Conservation (phyloP, 1,139 yeast species). For the Geotrichum cucujoidarum region DNA sequence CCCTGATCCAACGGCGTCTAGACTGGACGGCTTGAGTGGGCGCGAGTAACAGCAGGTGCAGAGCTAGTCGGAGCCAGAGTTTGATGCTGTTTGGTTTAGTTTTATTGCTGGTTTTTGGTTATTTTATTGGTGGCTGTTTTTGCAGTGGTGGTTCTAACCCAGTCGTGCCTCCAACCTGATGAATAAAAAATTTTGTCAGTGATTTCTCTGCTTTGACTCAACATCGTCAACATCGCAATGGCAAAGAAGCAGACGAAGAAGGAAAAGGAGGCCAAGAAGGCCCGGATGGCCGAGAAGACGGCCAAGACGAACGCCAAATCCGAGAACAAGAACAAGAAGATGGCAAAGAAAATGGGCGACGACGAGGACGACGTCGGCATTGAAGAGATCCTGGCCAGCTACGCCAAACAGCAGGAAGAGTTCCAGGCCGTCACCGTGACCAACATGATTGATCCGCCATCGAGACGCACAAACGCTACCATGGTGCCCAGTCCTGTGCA, state of each 20-base stretch:
- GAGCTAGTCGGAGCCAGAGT: too few relatives aligned
- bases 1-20: too few relatives aligned
- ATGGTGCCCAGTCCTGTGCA: constrained; percentile 73
- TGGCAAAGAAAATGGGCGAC: constrained; percentile 67
- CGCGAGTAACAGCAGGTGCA: too few relatives aligned
- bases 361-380: constrained; percentile 86
- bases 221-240: constrained; percentile 40
- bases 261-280: constrained; percentile 87
- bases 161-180: too few relatives aligned
- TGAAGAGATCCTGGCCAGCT: constrained; percentile 74
- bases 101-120: too few relatives aligned
- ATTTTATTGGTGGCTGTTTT: not conserved
- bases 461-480: constrained; percentile 66
- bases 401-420: constrained; percentile 65
- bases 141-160: too few relatives aligned
- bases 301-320: constrained; percentile 73
- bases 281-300: constrained; percentile 77
- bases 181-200: not conserved
- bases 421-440: constrained; percentile 68
- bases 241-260: constrained; percentile 87
- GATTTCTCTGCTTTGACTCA: not conserved
- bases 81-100: too few relatives aligned
- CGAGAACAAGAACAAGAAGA: constrained; percentile 66
- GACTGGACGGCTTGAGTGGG: too few relatives aligned
- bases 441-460: constrained; percentile 50